Evolutionary conservation across 164 flowering plant genomes (phyloP), one percentile per base, ranked within the genome.

Genomic region (Akebia trifoliata): DNA sequence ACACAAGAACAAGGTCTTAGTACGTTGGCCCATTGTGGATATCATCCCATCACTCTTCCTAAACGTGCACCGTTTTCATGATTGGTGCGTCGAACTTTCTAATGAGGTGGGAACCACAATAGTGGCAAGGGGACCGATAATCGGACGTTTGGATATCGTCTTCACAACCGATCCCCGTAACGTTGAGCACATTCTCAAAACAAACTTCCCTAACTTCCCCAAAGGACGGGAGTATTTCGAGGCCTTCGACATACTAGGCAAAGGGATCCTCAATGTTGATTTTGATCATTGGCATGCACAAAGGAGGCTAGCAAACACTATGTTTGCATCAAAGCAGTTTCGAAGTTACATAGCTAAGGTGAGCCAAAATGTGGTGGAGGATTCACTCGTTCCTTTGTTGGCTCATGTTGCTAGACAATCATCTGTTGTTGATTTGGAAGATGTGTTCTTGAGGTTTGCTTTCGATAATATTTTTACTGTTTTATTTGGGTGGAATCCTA

Each of bases 191-290:
- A 61, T 60, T 2, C 11, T 3, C 18, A 60, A 14, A n/a, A 60
- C 57, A 21, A 60, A 60, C 64, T 60, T 60, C 56, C 20, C 64
- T n/a, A 60, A 60, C 57, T 60, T 38, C 49, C 64, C 57, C 0
- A 60, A 60, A 42, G 64, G 64, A 6, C 31, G 26, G n/a, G 42
- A 40, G 11, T 51, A 51, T 31, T 21, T n/a, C 6, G 42, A 52
- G 8, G 34, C 37, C 14, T 61, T 61, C 21, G 51, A 52, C 30
- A 11, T 61, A 15, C 21, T 61, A 14, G 64, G 57, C 0, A 32
- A 52, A 3, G 64, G 57, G 10, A 54, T 61, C 42, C 52, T 61
- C 50, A 60, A 38, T 9, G 9, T n/a, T 2, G 64, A 60, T 14
- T 39, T 18, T n/a, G 50, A 60, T 5, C 8, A 32, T 8, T 61